Percentiles rank a stretch among this genome's conserved stretches.
These are phyloP conservation scores for Podospora pseudoanserina DNA, from an alignment of 495 filamentous ascomycete genomes.

Conservation along the genomic window DNA sequence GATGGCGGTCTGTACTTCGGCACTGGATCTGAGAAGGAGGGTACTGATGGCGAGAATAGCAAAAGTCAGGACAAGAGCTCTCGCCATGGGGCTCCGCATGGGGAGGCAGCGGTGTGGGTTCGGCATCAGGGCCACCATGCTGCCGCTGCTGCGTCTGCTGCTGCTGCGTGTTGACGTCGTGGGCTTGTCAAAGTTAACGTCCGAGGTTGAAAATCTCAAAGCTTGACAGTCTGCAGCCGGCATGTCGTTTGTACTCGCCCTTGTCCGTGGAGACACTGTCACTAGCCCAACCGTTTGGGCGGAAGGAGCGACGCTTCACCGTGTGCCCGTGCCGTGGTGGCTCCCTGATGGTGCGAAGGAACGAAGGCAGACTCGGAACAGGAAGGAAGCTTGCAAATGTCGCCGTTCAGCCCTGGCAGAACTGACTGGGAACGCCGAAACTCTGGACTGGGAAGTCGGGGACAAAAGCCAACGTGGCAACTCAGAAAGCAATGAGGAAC, in stretches of 20 bases:
- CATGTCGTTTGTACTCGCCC: neutral
- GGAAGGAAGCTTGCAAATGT: neutral
- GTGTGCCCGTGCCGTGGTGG: too few relatives aligned
- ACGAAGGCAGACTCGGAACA: neutral
- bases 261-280: neutral
- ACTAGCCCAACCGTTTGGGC: neutral
- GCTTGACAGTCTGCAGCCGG: neutral
- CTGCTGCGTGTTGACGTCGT: neutral
- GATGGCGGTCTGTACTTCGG: slow-evolving; percentile 39
- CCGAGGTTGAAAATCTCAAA: neutral
- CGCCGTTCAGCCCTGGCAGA: neutral
- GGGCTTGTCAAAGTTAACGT: neutral
- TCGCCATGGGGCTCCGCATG: slow-evolving; percentile 44
- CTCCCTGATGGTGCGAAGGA: neutral
- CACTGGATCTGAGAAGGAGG: slow-evolving; percentile 37
- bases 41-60: slow-evolving; percentile 35
- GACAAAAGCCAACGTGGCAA: neutral
- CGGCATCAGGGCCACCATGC: slow-evolving; percentile 38
- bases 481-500: neutral
- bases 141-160: slow-evolving; percentile 9
- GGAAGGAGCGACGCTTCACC: neutral
- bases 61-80: slow-evolving; percentile 37
- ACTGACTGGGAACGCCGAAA: neutral
- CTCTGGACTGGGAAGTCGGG: neutral
- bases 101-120: slow-evolving; percentile 40